Evolutionary conservation across 176 grass and related monocot genomes (phyloP), one percentile per base, ranked within the genome.

Genomic region (Triticum urartu): DNA sequence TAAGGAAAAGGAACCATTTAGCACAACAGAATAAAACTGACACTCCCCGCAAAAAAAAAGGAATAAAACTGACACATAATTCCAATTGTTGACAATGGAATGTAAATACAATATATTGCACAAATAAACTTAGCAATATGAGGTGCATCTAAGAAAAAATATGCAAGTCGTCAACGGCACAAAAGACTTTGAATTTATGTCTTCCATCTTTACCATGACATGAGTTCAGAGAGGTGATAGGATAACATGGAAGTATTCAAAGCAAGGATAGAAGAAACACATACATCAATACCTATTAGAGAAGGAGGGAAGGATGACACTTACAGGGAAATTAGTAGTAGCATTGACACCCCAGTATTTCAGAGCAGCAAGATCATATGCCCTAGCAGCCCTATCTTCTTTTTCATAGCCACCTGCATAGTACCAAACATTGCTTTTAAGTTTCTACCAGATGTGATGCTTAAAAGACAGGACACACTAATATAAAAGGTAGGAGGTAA

Each of bases 341-440:
- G 96, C 96, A 88, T 78, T 82, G 75, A 48, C 9, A 54, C 96
- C 96, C 96, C 96, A 98, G 71, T 95, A 98, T 83, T 95, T 98
- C 39, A 98, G 79, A 91, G 91, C 93, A 6, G 92, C 93, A 61
- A 98, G 62, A 87, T 98, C 96, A 83, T 98, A 98, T 22, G 96
- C 96, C 70, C 91, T 94, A 47, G 93, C 96, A 52, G 96, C 96
- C 28, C 89, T 92, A 63, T 98, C 93, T 89, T 98, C 96, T 78
- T 90, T 92, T 48, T 98, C 96, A 70, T 95, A 98, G 35, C 96
- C 96, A 91, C 96, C 95, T 98, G 79, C 10, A 65, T 47, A 45
- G 11, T 75, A 76, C 26, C 71, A 84, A 76, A 88, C 9, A 83
- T 2, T 10, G 26, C 40, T 63, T 80, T 69, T 17, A 70, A 84